Evolutionary conservation across 352 stramenopile genomes (phyloP).

Genomic region (Pythium angustatum): DNA sequence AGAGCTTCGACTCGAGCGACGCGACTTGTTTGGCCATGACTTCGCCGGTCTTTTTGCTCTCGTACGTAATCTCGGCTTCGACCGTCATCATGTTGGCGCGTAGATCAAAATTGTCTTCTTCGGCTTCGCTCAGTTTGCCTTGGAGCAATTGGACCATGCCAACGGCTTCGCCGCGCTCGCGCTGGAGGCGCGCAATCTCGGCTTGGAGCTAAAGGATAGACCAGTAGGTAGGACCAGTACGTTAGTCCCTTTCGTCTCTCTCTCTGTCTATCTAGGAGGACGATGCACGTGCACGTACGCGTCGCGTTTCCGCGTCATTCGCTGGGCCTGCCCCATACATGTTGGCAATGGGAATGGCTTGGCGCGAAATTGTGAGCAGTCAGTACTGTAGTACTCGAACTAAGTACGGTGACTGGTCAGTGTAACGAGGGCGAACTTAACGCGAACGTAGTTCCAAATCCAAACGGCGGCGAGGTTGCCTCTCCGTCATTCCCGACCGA

Average conservation of each 20-base stretch:
- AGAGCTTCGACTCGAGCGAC: constrained; percentile 58
- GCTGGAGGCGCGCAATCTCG: constrained; percentile 41
- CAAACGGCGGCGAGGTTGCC: constrained; percentile 24
- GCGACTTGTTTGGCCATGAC: constrained; percentile 45
- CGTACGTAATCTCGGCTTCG: constrained; percentile 48
- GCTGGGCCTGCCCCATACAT: constrained; percentile 21
- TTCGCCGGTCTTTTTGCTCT: constrained; percentile 43
- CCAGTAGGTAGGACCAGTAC: background rate
- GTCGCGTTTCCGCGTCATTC: constrained; percentile 25
- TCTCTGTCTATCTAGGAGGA: no score
- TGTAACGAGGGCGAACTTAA: constrained; percentile 15
- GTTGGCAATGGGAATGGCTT: background rate
- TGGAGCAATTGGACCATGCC: constrained; percentile 60
- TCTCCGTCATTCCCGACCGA: constrained; percentile 10
- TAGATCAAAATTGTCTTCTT: constrained; percentile 75
- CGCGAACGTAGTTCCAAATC: constrained; percentile 18
- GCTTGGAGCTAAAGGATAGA: constrained; percentile 31
- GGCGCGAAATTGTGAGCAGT: background rate
- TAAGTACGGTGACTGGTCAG: constrained; percentile 16
- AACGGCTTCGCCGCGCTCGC: constrained; percentile 50
- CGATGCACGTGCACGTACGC: constrained; percentile 1
- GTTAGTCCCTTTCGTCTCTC: background rate
- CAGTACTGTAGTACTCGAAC: background rate
- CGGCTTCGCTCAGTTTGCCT: constrained; percentile 41
- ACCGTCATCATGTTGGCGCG: constrained; percentile 48